Conservation (phyloP, 2,329 filamentous ascomycete species). For the Colletotrichum sp. region DNA sequence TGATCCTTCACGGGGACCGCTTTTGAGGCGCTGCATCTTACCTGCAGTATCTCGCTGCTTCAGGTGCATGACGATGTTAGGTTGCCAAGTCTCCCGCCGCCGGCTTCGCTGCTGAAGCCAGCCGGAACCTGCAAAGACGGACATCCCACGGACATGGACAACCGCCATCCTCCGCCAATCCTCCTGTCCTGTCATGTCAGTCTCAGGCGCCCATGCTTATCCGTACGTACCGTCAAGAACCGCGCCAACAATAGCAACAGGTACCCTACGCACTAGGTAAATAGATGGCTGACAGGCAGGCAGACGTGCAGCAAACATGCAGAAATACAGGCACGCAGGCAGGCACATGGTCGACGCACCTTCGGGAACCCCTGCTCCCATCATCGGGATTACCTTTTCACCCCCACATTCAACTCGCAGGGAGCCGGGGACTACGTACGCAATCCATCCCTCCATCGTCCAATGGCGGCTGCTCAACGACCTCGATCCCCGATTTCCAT, state of each 20-base stretch:
- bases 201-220: not conserved
- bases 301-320: not conserved
- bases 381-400: not conserved
- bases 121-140: not conserved
- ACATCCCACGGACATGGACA: not conserved
- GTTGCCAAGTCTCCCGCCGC: not conserved
- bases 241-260: not conserved
- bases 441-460: not conserved
- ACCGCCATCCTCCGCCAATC: not conserved
- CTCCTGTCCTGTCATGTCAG: not conserved
- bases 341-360: not conserved
- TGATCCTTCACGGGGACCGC: not conserved
- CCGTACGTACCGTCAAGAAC: not conserved
- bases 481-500: not conserved
- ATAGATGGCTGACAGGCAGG: not conserved
- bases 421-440: not conserved
- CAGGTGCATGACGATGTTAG: not conserved
- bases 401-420: not conserved
- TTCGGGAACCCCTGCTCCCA: not conserved
- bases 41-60: constrained; percentile 1
- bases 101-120: not conserved
- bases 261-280: not conserved
- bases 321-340: not conserved
- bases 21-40: not conserved
- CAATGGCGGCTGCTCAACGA: not conserved